A percentile compares a stretch with the other conserved stretches of the same genome.
These are phyloP conservation scores for Pichia sp. DNA, from an alignment of 1,139 yeast species.

Conservation along the genomic window DNA sequence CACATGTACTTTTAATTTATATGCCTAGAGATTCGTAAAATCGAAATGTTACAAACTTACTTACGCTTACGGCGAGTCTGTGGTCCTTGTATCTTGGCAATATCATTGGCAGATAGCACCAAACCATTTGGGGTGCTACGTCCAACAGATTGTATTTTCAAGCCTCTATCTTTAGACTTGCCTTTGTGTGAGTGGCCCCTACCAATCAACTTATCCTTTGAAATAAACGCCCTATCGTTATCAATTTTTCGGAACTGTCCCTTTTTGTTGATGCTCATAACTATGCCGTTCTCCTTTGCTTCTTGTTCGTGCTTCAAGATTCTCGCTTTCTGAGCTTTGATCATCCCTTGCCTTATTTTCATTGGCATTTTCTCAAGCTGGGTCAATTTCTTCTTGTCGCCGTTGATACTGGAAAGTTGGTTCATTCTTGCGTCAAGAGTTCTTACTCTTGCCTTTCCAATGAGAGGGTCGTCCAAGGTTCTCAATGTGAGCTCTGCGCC, in stretches of 20 bases:
- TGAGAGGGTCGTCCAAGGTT: conserved; percentile 66
- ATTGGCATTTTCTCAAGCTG: conserved; percentile 80
- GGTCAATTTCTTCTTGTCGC: conserved; percentile 34
- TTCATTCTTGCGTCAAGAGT: conserved; percentile 67
- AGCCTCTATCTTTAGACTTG: conserved; percentile 63
- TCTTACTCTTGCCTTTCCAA: conserved; percentile 75
- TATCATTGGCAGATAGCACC: conserved; percentile 66
- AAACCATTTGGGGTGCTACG: conserved; percentile 77
- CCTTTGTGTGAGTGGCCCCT: conserved; percentile 32
- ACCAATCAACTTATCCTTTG: conserved; percentile 56
- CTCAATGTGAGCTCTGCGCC: conserved; percentile 76
- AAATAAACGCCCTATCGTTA: conserved; percentile 51
- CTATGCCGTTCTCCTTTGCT: conserved; percentile 85
- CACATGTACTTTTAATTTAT: background rate
- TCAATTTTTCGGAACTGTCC: conserved; percentile 55
- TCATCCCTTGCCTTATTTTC: conserved; percentile 81
- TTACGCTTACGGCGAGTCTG: conserved; percentile 4
- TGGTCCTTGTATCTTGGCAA: conserved; percentile 40
- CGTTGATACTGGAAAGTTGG: conserved; percentile 49
- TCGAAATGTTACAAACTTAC: background rate
- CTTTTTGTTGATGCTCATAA: conserved; percentile 60
- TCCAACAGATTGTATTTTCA: conserved; percentile 71
- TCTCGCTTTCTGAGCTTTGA: conserved; percentile 49
- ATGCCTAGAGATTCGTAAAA: background rate
- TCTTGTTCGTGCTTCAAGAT: conserved; percentile 61